phyloP scores from a whole-genome alignment of 2,329 filamentous ascomycete genomes.

The Phaeosphaeria sp. region DNA sequence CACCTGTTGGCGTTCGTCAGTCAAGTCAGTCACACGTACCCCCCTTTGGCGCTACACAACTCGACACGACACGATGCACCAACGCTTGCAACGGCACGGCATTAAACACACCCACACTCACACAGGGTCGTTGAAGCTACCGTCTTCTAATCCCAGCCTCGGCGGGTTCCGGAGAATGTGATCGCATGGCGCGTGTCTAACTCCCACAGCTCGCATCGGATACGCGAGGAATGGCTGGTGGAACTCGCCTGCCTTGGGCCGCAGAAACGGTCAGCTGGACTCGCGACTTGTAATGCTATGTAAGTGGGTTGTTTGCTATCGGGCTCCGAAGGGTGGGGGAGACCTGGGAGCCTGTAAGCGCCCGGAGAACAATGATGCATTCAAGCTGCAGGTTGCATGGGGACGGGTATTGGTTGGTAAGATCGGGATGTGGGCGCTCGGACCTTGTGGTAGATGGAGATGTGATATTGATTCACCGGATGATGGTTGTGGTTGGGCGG shows the following conservation, averaged over 20 bases:
- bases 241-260: constrained; percentile 1
- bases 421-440: background rate
- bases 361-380: background rate
- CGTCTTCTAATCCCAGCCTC: constrained; percentile 3
- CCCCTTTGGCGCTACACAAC: background rate
- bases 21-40: background rate
- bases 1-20: background rate
- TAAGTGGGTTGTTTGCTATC: background rate
- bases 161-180: constrained; percentile 8
- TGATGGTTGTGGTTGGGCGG: background rate
- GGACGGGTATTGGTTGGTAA: background rate
- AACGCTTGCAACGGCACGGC: background rate
- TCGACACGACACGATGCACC: background rate
- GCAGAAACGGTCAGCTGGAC: constrained; percentile 21
- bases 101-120: background rate
- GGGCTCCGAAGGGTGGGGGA: background rate
- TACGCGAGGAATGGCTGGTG: constrained; percentile 13
- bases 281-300: background rate
- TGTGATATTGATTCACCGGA: background rate
- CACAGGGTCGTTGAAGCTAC: background rate
- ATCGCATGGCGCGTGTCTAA: background rate
- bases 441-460: background rate
- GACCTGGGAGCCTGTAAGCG: background rate
- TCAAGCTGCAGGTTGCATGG: background rate
- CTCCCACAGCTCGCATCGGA: constrained; percentile 19